Percentiles rank a stretch among this genome's conserved stretches.
Evolutionary conservation across 2,329 filamentous ascomycete genomes (phyloP).

Genomic region (Emergomyces pasteurianus): DNA sequence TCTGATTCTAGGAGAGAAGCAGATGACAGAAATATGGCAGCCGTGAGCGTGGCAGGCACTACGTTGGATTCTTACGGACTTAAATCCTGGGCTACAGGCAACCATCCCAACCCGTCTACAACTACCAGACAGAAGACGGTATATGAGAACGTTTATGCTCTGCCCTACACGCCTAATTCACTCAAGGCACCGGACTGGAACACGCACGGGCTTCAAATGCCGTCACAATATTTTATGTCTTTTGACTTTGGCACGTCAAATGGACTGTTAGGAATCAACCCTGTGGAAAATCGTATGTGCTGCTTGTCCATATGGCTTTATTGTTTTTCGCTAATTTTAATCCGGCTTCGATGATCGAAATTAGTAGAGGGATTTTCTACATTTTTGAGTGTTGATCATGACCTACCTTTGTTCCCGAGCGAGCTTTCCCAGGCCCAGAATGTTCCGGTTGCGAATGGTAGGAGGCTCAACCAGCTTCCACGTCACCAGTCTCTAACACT

Average conservation of each 20-base stretch:
- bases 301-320: not conserved
- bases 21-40: not conserved
- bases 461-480: conserved; percentile 5
- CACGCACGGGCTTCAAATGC: conserved; percentile 4
- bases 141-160: not conserved
- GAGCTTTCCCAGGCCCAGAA: not conserved
- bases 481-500: conserved; percentile 8
- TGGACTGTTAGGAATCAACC: not conserved
- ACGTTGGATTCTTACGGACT: not conserved
- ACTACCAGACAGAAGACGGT: not conserved
- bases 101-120: not conserved
- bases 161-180: not conserved
- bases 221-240: conserved; percentile 3
- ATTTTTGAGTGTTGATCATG: not conserved
- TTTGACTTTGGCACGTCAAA: conserved; percentile 4
- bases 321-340: not conserved
- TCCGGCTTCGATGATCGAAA: not conserved
- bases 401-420: not conserved
- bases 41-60: not conserved
- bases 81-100: not conserved
- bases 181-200: conserved; percentile 5
- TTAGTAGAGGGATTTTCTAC: not conserved
- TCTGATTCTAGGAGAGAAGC: not conserved
- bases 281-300: conserved; percentile 3
- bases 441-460: not conserved